Base-by-base conservation (phyloP, 495 filamentous ascomycete genomes). In the Cercophora sp. region DNA sequence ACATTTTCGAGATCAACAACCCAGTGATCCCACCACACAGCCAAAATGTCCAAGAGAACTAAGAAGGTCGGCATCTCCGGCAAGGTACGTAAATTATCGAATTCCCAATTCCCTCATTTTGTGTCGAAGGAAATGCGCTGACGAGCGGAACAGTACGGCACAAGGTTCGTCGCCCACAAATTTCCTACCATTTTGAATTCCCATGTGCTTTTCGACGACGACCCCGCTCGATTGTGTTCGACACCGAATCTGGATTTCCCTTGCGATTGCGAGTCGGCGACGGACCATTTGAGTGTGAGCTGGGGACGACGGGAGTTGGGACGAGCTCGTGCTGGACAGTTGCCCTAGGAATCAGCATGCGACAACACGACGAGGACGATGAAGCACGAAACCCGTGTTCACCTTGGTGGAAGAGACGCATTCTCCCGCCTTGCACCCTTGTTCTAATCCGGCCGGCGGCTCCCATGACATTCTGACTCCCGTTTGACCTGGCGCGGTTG, bases 21-120 rank as follows among this genome's bases (percentile, higher is more conserved):
- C 42, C 40, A 26, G 42, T 41, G 44, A 49, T 31, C 56, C 64
- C 49, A 40, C 34, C 46, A 64, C 59, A 58, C 68, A 71, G 72
- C 70, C 81, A 89, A 85, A 72, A 96, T 96, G 90, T 92, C 90
- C 67, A 95, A 95, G 80, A 84, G 90, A 78, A 96, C 90, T 49
- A 95, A 95, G 87, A 96, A 96, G 88, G 91, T 96, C 87, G 89
- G 91, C 67, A 78, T 82, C 61, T 82, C 79, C 79, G 81, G 79
- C 71, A 78, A 65, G 62, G 74, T 75, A 67, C 47, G 58, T 62
- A 42, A 59, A 48, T 16, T 36, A 20, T 16, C 23, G 13, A 15
- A 46, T 25, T 29, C 49, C n/a, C 9, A 10, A 18, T 32, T 16
- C 26, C 26, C 22, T 4, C 1, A 43, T 39, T 37, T 44, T 43